phyloP scores from a whole-genome alignment of 257 asterid species.

The Henckelia pumila region DNA sequence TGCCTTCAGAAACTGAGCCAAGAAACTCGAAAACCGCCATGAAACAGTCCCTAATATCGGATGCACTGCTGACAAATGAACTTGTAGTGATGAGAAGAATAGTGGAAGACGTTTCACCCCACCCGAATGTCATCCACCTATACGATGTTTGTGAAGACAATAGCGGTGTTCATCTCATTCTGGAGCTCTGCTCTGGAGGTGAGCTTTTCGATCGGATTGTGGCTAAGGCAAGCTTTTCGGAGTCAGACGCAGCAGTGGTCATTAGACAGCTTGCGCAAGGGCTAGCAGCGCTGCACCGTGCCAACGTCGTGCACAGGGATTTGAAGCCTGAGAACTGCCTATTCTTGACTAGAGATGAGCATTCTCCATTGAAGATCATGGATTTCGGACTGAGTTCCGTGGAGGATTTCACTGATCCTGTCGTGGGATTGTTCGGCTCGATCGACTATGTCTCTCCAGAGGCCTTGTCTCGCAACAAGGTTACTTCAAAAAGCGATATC shows the following conservation, averaged over 20 bases:
- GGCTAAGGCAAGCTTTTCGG: constrained; percentile 59
- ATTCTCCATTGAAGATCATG: constrained; percentile 75
- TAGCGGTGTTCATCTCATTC: constrained; percentile 59
- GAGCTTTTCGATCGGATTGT: constrained; percentile 82
- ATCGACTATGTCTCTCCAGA: constrained; percentile 86
- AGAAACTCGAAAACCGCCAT: constrained; percentile 20
- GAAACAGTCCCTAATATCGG: constrained; percentile 55
- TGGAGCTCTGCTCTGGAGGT: constrained; percentile 79
- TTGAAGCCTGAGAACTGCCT: constrained; percentile 86
- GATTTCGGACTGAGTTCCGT: constrained; percentile 86
- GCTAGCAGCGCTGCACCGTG: constrained; percentile 54
- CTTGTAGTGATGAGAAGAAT: constrained; percentile 73
- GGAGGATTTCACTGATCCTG: constrained; percentile 74
- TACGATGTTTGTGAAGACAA: constrained; percentile 66
- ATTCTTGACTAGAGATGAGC: constrained; percentile 55
- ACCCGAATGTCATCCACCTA: constrained; percentile 74
- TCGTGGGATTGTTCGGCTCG: constrained; percentile 80
- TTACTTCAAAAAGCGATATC: constrained; percentile 66
- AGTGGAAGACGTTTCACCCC: constrained; percentile 85
- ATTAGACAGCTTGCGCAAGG: constrained; percentile 70
- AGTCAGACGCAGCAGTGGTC: constrained; percentile 69
- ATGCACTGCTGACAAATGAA: constrained; percentile 64
- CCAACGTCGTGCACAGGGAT: constrained; percentile 66
- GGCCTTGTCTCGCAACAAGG: constrained; percentile 52
- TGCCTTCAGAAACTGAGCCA: constrained; percentile 20